A percentile compares a stretch with the other conserved stretches of the same genome.
phyloP scores from a whole-genome alignment of 768 basidiomycete genomes.

The Butyriboletus loyo region DNA sequence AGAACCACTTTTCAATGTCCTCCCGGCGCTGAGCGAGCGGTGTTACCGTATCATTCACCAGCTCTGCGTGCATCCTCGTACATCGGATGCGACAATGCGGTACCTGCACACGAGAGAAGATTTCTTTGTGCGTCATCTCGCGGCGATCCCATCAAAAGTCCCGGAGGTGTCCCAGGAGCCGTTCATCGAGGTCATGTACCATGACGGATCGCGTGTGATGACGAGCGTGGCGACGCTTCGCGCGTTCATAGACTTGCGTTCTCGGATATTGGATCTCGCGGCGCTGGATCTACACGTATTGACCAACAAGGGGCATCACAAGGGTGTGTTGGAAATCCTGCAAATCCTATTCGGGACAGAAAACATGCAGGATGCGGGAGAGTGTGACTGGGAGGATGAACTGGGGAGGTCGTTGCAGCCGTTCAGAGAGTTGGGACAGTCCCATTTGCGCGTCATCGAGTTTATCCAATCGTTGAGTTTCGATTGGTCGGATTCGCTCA shows the following conservation, averaged over 20 bases:
- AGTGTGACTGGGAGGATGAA: constrained; percentile 39
- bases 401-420: constrained; percentile 41
- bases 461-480: constrained; percentile 84
- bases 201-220: constrained; percentile 64
- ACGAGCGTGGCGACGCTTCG: constrained; percentile 68
- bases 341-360: constrained; percentile 78
- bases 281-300: constrained; percentile 88
- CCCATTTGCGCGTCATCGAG: constrained; percentile 83
- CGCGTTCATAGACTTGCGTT: constrained; percentile 78
- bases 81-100: constrained; percentile 75
- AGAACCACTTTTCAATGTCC: constrained; percentile 55
- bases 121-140: constrained; percentile 86
- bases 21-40: constrained; percentile 81
- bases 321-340: constrained; percentile 69
- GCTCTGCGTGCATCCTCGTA: constrained; percentile 82
- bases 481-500: constrained; percentile 79
- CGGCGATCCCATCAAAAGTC: constrained; percentile 63
- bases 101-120: constrained; percentile 87
- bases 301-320: constrained; percentile 72
- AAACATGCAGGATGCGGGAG: constrained; percentile 41
- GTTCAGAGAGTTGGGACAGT: constrained; percentile 75
- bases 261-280: constrained; percentile 79
- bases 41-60: constrained; percentile 82
- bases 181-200: constrained; percentile 58
- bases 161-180: constrained; percentile 50